Conservation (phyloP, 2,329 filamentous ascomycete genomes). For the Colletotrichum shisoi region DNA sequence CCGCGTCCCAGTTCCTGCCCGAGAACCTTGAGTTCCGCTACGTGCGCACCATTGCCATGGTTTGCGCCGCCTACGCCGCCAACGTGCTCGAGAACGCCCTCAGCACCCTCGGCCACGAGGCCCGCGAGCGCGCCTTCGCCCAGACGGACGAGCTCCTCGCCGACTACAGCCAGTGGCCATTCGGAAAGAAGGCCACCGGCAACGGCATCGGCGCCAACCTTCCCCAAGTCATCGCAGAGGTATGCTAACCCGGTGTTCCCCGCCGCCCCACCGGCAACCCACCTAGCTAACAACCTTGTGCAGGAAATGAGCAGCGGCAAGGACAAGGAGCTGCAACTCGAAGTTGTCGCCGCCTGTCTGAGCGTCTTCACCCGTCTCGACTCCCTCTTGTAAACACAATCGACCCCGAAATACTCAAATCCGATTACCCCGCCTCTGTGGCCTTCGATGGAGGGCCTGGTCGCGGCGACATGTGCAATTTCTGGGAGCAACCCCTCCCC, state of each 20-base stretch:
- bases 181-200: constrained; percentile 80
- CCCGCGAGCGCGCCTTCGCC: constrained; percentile 90
- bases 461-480: constrained; percentile 18
- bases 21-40: constrained; percentile 95
- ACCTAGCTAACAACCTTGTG: constrained; percentile 38
- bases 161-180: constrained; percentile 98
- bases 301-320: constrained; percentile 83
- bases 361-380: constrained; percentile 98
- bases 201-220: constrained; percentile 92
- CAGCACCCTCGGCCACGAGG: constrained; percentile 90
- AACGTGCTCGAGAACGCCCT: constrained; percentile 99
- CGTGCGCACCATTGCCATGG: constrained; percentile 90
- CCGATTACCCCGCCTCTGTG: constrained; percentile 2
- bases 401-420: constrained; percentile 25
- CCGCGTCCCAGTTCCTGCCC: constrained; percentile 85
- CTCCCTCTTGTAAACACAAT: constrained; percentile 76
- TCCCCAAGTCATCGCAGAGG: constrained; percentile 82
- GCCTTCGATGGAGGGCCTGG: not conserved
- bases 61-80: constrained; percentile 96
- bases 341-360: constrained; percentile 95
- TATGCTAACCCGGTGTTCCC: constrained; percentile 46
- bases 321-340: constrained; percentile 94
- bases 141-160: constrained; percentile 96
- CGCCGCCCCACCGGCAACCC: too few species aligned
- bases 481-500: not conserved